A percentile compares a stretch with the other conserved stretches of the same genome.
Conservation (phyloP, 1,139 yeast species). For the Pichia sp. region DNA sequence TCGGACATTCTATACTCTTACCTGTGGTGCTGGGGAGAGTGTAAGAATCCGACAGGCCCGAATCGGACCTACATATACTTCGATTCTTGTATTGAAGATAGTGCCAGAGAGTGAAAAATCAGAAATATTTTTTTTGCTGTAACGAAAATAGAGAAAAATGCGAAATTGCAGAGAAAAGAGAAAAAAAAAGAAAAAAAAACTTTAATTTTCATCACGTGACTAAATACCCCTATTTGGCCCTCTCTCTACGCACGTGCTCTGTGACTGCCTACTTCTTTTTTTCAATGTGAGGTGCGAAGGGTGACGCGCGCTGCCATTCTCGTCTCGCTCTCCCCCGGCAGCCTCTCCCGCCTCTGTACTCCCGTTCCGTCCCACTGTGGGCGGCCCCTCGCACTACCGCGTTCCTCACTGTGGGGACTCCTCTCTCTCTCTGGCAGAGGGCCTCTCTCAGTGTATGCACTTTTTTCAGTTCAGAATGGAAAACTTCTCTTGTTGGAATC, state of each 20-base stretch:
- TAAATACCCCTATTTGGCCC: neutral
- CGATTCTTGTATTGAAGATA: too few relatives aligned
- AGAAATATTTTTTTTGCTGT: too few relatives aligned
- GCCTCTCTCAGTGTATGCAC: constrained; percentile 4
- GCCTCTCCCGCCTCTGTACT: neutral
- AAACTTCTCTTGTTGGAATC: neutral
- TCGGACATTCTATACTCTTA: constrained; percentile 19
- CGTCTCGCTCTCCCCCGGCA: neutral
- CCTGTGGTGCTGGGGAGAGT: too few relatives aligned
- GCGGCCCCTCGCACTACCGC: neutral
- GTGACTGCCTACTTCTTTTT: constrained; percentile 10
- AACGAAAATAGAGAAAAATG: too few relatives aligned
- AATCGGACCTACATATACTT: too few relatives aligned
- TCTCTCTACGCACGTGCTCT: constrained; percentile 4
- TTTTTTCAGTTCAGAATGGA: constrained; percentile 6
- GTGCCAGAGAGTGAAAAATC: too few relatives aligned
- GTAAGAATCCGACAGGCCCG: too few relatives aligned
- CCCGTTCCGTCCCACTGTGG: too few relatives aligned
- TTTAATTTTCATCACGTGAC: constrained; percentile 1
- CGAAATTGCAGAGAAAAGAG: neutral
- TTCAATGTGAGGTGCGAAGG: constrained; percentile 12
- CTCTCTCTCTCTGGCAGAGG: neutral
- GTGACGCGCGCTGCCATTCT: neutral
- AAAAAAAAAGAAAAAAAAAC: neutral
- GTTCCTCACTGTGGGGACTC: constrained; percentile 2